Base-by-base conservation (phyloP, 2,329 filamentous ascomycete species). In the Coniochaeta sp. region DNA sequence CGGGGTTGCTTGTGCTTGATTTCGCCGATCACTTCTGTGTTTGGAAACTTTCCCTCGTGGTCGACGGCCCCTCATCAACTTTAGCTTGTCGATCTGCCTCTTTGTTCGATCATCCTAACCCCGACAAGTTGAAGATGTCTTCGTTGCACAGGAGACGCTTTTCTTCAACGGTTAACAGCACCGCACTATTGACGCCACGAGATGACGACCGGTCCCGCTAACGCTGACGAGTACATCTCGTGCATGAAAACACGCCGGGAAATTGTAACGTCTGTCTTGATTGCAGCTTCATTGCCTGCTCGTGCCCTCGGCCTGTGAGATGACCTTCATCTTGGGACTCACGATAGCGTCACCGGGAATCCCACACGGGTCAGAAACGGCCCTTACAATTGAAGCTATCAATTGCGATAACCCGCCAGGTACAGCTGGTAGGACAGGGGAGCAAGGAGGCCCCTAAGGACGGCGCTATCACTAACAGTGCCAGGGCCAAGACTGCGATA, bases 11-110 rank as follows among this genome's bases (percentile, higher is more conserved):
- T 38, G 20, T 38, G 33, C n/a, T 26, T 46, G 27, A 4, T 18
- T 6, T 16, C 33, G 51, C 45, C 45, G 49, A 51, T 49, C 51
- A 49, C 35, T 35, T 30, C 45, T 27, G 14, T 49, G 7, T 48
- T 26, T 6, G 26, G 42, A n/a, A 22, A 48, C 10, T 22, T 30
- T 33, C 10, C 24, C 42, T 52, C 45, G 32, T 49, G n/a, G 51
- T 16, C 20, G 32, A 26, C 33, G 46, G 24, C 33, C n/a, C 51
- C 33, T 47, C n/a, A 10, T 32, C 9, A 27, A 14, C 42, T 46
- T n/a, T 22, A 8, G 26, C n/a, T 48, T 26, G 45, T 31, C 20
- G 45, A 48, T 48, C 45, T 24, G 7, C 24, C 18, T 18, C 6
- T 48, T 9, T n/a, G n/a, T n/a, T n/a, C n/a, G n/a, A n/a, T n/a